Conservation (phyloP, 2,329 filamentous ascomycete species). For the Neoscytalidium dimidiatum region DNA sequence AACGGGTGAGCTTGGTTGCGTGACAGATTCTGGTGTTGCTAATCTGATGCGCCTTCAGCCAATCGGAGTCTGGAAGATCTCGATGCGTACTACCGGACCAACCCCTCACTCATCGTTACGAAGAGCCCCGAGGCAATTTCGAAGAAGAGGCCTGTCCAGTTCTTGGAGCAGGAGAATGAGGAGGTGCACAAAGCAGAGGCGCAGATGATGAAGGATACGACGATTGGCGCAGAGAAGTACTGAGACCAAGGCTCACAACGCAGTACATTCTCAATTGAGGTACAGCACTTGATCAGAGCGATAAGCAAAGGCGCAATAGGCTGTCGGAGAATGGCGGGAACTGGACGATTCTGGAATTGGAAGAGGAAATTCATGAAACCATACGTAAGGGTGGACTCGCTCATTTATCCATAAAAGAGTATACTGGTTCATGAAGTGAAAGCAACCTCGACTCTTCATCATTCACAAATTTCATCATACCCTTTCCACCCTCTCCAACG, state of each 20-base stretch:
- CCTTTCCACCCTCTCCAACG: not conserved
- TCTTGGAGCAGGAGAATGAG: constrained; percentile 49
- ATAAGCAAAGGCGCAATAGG: no score
- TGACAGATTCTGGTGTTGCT: no score
- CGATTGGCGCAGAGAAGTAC: not conserved
- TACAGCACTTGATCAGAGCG: no score
- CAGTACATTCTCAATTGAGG: no score
- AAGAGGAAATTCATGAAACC: no score
- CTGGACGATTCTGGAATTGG: no score
- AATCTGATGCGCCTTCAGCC: constrained; percentile 23
- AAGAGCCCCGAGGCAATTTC: constrained; percentile 50
- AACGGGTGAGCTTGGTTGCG: constrained; percentile 21
- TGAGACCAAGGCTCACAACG: no score
- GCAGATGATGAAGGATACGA: not conserved
- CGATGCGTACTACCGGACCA: constrained; percentile 42
- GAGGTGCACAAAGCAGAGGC: constrained; percentile 7
- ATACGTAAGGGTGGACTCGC: no score
- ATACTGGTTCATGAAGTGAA: no score
- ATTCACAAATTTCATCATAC: not conserved
- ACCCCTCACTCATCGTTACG: not conserved
- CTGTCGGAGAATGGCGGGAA: no score
- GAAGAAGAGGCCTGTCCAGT: constrained; percentile 48
- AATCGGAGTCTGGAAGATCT: constrained; percentile 34
- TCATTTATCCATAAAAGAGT: no score
- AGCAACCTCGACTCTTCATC: no score